Percentiles rank a stretch among this genome's conserved stretches.
phyloP scores from a whole-genome alignment of 768 basidiomycete genomes.

The Mycena filopes region DNA sequence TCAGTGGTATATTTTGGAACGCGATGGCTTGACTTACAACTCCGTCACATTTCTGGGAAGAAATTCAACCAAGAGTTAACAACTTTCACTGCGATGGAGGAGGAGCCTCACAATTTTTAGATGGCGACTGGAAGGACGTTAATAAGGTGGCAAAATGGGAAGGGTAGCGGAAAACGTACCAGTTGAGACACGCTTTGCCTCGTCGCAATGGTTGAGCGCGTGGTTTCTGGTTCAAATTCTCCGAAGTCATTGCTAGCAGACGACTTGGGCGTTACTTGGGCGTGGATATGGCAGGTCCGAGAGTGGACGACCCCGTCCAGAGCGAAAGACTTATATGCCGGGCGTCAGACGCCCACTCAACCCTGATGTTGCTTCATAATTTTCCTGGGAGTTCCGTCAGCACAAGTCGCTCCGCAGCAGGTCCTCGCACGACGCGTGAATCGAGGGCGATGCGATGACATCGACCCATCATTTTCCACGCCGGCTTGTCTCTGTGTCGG shows the following conservation, averaged over 20 bases:
- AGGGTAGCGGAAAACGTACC: neutral
- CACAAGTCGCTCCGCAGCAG: no score
- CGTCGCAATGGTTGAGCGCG: neutral
- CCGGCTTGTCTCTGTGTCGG: no score
- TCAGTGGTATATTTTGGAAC: neutral
- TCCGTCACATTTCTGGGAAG: neutral
- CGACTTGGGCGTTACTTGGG: neutral
- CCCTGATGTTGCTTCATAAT: no score
- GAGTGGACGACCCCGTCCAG: no score
- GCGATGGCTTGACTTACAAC: neutral
- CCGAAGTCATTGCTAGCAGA: neutral
- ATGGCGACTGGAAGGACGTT: neutral
- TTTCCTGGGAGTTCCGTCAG: no score
- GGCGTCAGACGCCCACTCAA: no score
- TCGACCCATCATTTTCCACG: no score
- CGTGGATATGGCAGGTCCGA: no score
- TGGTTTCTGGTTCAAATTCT: neutral
- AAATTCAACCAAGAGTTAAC: neutral
- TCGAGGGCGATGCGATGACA: no score
- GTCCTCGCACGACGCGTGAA: no score
- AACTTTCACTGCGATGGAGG: neutral
- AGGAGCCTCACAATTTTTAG: neutral
- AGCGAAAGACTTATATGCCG: no score
- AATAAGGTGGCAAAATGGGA: no score
- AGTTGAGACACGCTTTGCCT: slow-evolving; percentile 1